These are phyloP conservation scores for Lycium barbarum DNA, from an alignment of 257 asterid genomes.

Conservation along the genomic window DNA sequence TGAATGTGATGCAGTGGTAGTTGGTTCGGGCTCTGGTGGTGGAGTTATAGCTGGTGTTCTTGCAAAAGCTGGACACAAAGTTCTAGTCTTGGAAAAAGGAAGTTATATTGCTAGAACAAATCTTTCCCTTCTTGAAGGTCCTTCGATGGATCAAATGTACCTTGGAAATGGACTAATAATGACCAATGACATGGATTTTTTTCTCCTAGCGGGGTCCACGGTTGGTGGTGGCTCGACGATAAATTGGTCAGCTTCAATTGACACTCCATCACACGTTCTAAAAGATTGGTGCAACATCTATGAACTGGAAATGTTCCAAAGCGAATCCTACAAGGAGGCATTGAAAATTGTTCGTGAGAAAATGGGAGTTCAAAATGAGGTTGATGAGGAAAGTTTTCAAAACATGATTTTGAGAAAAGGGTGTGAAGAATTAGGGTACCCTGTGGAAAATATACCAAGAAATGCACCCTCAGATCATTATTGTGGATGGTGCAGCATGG, in stretches of 20 bases:
- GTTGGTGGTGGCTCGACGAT: constrained; percentile 91
- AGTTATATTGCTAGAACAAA: constrained; percentile 55
- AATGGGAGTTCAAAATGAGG: constrained; percentile 66
- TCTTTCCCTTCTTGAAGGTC: constrained; percentile 74
- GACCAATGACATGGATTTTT: constrained; percentile 52
- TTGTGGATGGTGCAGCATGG: constrained; percentile 87
- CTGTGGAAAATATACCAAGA: constrained; percentile 58
- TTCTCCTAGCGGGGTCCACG: constrained; percentile 81
- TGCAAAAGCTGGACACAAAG: constrained; percentile 82
- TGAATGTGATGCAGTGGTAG: constrained; percentile 80
- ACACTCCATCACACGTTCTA: constrained; percentile 69
- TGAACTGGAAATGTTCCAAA: constrained; percentile 48
- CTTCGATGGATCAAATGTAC: constrained; percentile 80
- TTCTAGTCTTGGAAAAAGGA: constrained; percentile 81
- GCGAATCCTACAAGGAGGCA: constrained; percentile 46
- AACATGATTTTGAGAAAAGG: constrained; percentile 81
- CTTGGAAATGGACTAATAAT: constrained; percentile 63
- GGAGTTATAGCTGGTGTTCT: constrained; percentile 88
- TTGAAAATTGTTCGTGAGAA: constrained; percentile 54
- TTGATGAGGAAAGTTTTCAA: constrained; percentile 60
- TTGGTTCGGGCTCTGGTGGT: constrained; percentile 96
- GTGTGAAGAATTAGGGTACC: constrained; percentile 70
- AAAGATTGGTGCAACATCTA: constrained; percentile 67
- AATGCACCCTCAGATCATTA: constrained; percentile 72
- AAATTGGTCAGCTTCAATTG: constrained; percentile 89